Percentiles rank a stretch among this genome's conserved stretches.
Conservation (phyloP, 805 yeast species). For the Kodamaea leandrae region DNA sequence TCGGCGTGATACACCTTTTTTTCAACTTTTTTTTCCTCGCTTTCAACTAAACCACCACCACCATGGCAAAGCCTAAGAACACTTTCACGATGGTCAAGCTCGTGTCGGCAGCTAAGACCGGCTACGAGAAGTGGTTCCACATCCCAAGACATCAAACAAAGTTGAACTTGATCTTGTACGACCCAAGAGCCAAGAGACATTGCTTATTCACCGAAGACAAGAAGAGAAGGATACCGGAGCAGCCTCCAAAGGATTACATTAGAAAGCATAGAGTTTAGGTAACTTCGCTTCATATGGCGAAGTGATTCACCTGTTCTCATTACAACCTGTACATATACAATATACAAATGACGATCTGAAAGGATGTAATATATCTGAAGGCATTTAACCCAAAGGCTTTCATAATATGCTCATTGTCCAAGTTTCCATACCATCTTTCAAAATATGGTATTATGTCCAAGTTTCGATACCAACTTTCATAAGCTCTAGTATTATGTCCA, state of each 20-base stretch:
- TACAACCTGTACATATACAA: constrained; percentile 11
- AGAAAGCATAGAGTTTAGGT: constrained; percentile 18
- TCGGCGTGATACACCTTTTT: not conserved
- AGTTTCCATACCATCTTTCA: not conserved
- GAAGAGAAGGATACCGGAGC: constrained; percentile 72
- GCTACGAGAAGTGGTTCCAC: constrained; percentile 74
- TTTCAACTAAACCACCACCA: not conserved
- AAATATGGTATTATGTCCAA: no score
- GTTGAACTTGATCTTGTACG: constrained; percentile 60
- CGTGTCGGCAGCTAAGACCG: constrained; percentile 87
- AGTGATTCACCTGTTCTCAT: not conserved
- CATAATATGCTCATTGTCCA: no score
- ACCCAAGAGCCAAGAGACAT: constrained; percentile 70
- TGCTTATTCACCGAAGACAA: constrained; percentile 86
- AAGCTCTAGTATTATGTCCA: no score
- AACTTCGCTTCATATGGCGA: no score
- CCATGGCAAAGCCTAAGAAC: constrained; percentile 54
- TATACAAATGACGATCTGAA: constrained; percentile 1
- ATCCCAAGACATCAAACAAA: constrained; percentile 80
- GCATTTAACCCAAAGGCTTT: not conserved
- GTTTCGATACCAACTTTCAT: no score
- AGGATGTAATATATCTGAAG: not conserved
- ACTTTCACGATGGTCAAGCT: constrained; percentile 81
- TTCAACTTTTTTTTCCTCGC: constrained; percentile 2
- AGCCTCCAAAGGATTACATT: constrained; percentile 35